Conservation (phyloP, 768 basidiomycete genomes). For the Russula griseocarnosa region DNA sequence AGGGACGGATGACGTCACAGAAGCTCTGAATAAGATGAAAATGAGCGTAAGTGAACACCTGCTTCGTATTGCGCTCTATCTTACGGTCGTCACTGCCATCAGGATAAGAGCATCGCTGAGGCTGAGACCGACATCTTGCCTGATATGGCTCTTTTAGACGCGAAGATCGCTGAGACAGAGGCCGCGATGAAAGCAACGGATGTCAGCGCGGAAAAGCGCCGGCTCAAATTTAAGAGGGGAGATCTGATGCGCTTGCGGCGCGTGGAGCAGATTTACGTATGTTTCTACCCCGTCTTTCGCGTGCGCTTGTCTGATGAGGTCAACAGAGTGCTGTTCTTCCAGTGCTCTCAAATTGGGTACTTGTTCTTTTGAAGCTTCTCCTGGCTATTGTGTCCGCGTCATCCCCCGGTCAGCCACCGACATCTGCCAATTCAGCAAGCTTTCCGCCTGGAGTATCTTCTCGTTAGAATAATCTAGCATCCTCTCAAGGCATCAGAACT, state of each 20-base stretch:
- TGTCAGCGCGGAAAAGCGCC: constrained; percentile 51
- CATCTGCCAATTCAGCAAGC: constrained; percentile 61
- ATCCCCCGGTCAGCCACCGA: constrained; percentile 56
- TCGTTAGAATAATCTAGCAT: constrained; percentile 41
- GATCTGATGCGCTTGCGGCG: constrained; percentile 85
- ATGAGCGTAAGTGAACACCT: constrained; percentile 30
- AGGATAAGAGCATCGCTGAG: constrained; percentile 32
- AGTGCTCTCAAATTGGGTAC: constrained; percentile 82
- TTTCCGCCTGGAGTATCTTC: constrained; percentile 71
- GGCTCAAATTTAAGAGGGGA: constrained; percentile 62
- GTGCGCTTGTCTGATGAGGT: constrained; percentile 8
- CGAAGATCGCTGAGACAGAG: constrained; percentile 67
- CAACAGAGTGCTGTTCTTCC: constrained; percentile 77
- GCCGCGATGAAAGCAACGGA: constrained; percentile 48
- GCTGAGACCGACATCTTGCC: constrained; percentile 62
- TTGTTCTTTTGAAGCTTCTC: constrained; percentile 88
- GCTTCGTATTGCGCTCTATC: neutral
- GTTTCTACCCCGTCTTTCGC: constrained; percentile 31
- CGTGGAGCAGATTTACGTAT: constrained; percentile 90
- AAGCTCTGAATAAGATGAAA: constrained; percentile 37
- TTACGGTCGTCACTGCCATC: constrained; percentile 11
- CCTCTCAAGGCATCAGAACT: constrained; percentile 6
- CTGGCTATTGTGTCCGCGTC: constrained; percentile 90
- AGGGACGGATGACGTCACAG: constrained; percentile 55
- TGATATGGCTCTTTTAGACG: constrained; percentile 67